Base-by-base conservation (phyloP, 495 filamentous ascomycete genomes). In the Aspergillus asperescens region DNA sequence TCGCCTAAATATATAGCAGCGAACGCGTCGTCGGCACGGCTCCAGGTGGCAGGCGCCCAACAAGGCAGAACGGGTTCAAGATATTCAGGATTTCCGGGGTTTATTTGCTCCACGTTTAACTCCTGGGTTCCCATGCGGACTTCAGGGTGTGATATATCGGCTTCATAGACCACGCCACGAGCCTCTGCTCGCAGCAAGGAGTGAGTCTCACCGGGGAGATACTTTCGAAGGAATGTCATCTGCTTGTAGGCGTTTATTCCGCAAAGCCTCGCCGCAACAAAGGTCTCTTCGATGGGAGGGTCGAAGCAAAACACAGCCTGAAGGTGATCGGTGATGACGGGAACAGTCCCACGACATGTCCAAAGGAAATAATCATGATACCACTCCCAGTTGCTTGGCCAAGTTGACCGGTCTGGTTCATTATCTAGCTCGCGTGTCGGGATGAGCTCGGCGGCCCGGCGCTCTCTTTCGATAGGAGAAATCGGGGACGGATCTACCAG, bases 311-410 rank as follows among this genome's bases (percentile, higher is more conserved):
- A 60, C 8, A 56, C 42, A 5, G 32, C 38, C 38, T 60, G 57
- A 20, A 60, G n/a, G 5, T 56, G 52, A 9, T 56, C 48, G 29
- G 53, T 38, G 22, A 60, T 60, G 7, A 37, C 52, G 6, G 22
- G 3, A 15, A 60, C 52, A 7, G 48, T 38, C 18, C 57, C 57
- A 19, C 57, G 52, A 19, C 57, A 60, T 3, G 57, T 22, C 52
- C 53, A 60, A 3, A 60, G 48, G 23, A 49, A 56, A 35, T 60
- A 60, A 23, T 60, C 52, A 39, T 60, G 57, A 28, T 52, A 40
- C 9, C 13, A 25, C 6, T 35, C 40, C 57, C 57, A 59, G 15
- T 20, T 32, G 13, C 29, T 7, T 1, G 56, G 56, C 47, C 48
- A 50, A 28, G 48, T 57, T 15, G 29, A 23, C 19, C 15, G 41